These are phyloP conservation scores for Ballota nigra DNA, from an alignment of 257 asterid species.

Conservation along the genomic window DNA sequence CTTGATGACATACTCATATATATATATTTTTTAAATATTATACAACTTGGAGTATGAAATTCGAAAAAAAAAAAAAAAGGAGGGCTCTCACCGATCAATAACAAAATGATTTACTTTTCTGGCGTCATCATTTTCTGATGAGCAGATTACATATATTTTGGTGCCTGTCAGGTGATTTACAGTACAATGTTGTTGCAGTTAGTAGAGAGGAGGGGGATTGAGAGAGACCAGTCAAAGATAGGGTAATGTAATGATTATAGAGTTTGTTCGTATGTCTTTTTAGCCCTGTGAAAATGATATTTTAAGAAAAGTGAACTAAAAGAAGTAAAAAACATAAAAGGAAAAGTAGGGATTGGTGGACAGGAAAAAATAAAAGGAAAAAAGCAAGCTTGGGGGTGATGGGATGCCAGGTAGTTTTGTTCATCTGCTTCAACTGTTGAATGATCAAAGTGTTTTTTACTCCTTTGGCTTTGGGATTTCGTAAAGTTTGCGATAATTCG, in stretches of 20 bases:
- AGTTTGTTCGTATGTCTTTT: constrained; percentile 31
- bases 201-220: background rate
- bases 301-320: constrained; percentile 42
- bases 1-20: too few relatives aligned
- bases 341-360: constrained; percentile 41
- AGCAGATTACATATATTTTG: constrained; percentile 3
- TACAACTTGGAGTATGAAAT: too few relatives aligned
- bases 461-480: constrained; percentile 32
- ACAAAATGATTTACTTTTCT: background rate
- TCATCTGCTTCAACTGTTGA: constrained; percentile 19
- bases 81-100: background rate
- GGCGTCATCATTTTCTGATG: background rate
- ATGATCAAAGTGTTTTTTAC: constrained; percentile 32
- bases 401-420: constrained; percentile 38
- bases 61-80: background rate
- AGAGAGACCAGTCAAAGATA: constrained; percentile 58
- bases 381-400: constrained; percentile 17
- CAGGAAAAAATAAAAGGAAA: constrained; percentile 9
- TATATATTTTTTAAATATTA: too few relatives aligned
- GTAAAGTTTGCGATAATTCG: constrained; percentile 19
- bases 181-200: background rate
- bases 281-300: constrained; percentile 40
- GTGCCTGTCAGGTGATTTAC: constrained; percentile 20
- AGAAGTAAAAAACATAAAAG: constrained; percentile 36
- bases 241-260: constrained; percentile 46